Conservation (phyloP, 768 basidiomycete genomes). For the Hortiboletus campestris region DNA sequence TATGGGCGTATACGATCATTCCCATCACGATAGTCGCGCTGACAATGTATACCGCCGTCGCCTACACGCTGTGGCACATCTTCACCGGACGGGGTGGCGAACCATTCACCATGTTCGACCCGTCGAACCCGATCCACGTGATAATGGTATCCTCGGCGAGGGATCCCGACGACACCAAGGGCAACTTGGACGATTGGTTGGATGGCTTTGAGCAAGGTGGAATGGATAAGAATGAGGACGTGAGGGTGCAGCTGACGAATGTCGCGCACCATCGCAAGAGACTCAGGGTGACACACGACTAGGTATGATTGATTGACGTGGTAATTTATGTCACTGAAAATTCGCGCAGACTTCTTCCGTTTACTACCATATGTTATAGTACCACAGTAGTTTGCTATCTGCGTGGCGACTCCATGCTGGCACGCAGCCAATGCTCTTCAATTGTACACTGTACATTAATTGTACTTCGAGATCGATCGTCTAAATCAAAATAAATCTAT, state of each 20-base stretch:
- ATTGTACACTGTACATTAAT: too few species aligned
- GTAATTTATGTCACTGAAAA: background rate
- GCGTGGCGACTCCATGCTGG: too few species aligned
- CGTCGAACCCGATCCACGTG: constrained; percentile 3
- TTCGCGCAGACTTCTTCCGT: background rate
- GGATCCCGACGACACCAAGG: background rate
- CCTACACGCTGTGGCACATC: constrained; percentile 5
- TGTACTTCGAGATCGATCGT: too few species aligned
- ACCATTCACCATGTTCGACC: constrained; percentile 1
- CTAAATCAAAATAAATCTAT: too few species aligned
- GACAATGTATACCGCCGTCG: constrained; percentile 4
- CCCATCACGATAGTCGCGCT: constrained; percentile 6
- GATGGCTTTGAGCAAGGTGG: background rate
- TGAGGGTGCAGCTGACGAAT: background rate
- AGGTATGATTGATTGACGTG: background rate
- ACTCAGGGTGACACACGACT: background rate
- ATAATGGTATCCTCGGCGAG: constrained; percentile 5
- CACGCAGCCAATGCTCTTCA: too few species aligned
- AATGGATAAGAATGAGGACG: background rate
- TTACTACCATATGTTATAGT: too few species aligned
- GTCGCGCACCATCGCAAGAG: background rate
- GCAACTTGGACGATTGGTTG: background rate
- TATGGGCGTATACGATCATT: constrained; percentile 2
- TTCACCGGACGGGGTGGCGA: background rate
- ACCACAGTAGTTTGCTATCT: too few species aligned